These are phyloP conservation scores for Wickerhamiella slavikovae DNA, from an alignment of 805 yeast species.

Conservation along the genomic window DNA sequence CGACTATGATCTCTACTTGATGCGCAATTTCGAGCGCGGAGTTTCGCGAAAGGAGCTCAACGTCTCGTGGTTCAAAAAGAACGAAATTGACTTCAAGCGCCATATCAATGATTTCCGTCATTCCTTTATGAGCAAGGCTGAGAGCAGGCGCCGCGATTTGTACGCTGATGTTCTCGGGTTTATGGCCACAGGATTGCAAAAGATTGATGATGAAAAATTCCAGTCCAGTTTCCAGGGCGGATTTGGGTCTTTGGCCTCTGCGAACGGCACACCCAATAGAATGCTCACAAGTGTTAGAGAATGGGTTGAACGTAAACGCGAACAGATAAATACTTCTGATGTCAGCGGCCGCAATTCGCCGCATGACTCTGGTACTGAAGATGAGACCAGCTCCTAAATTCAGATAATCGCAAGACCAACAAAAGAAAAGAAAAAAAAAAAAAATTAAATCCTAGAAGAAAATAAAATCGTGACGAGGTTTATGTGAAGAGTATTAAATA, in stretches of 20 bases:
- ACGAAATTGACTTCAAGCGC: constrained; percentile 82
- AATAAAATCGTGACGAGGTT: no score
- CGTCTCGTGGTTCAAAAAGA: constrained; percentile 93
- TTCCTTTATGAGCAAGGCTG: constrained; percentile 40
- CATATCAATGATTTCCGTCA: constrained; percentile 75
- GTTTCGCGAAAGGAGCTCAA: constrained; percentile 91
- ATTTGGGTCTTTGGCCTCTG: neutral
- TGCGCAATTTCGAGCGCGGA: constrained; percentile 95
- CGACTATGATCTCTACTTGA: constrained; percentile 88
- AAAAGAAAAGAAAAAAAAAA: no score
- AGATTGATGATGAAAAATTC: constrained; percentile 5
- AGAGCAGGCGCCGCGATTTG: constrained; percentile 58
- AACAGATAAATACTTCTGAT: no score
- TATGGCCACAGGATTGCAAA: constrained; percentile 8
- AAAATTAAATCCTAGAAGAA: no score
- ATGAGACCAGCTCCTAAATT: no score
- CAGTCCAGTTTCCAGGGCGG: constrained; percentile 2
- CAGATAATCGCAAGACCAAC: no score
- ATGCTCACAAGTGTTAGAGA: no score
- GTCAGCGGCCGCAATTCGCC: no score
- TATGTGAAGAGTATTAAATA: no score
- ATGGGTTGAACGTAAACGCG: no score
- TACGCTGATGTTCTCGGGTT: constrained; percentile 45
- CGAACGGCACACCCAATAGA: neutral
- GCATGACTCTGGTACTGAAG: no score